Percentiles rank a stretch among this genome's conserved stretches.
Conservation (phyloP, 1,139 yeast genomes). For the Debaryomycetaceae sp. region DNA sequence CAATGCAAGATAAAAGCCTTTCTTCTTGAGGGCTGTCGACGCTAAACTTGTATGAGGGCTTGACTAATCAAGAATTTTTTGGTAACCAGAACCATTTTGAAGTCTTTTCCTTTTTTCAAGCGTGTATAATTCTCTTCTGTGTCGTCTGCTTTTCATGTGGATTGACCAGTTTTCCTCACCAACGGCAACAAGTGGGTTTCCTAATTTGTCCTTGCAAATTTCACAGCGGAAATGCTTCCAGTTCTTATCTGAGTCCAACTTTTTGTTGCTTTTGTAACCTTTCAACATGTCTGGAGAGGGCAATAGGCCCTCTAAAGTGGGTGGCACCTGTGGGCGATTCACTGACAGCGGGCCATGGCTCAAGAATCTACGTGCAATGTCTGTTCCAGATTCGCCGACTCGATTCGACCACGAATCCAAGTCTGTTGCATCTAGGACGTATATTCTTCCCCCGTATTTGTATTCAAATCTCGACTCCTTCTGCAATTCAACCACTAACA, state of each 20-base stretch:
- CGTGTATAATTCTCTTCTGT: constrained; percentile 27
- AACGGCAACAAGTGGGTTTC: constrained; percentile 58
- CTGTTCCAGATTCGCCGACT: constrained; percentile 56
- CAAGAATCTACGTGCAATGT: constrained; percentile 42
- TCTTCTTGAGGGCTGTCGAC: no score
- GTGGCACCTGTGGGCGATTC: constrained; percentile 39
- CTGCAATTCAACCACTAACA: constrained; percentile 59
- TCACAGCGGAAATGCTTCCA: constrained; percentile 75
- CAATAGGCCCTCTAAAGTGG: constrained; percentile 30
- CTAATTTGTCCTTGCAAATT: constrained; percentile 56
- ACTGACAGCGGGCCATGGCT: constrained; percentile 24
- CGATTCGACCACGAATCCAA: constrained; percentile 52
- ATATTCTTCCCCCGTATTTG: constrained; percentile 61
- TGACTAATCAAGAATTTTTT: no score
- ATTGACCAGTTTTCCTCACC: constrained; percentile 71
- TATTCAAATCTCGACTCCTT: constrained; percentile 47
- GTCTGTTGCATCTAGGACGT: constrained; percentile 74
- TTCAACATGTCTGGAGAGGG: constrained; percentile 19
- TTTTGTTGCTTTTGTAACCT: constrained; percentile 32
- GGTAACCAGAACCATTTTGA: no score
- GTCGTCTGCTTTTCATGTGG: constrained; percentile 68
- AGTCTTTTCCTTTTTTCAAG: constrained; percentile 12
- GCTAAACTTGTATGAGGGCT: no score
- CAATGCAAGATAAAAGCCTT: no score
- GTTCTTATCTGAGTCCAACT: constrained; percentile 35